phyloP scores from a whole-genome alignment of 495 filamentous ascomycete species.

The Xylaria sp. region DNA sequence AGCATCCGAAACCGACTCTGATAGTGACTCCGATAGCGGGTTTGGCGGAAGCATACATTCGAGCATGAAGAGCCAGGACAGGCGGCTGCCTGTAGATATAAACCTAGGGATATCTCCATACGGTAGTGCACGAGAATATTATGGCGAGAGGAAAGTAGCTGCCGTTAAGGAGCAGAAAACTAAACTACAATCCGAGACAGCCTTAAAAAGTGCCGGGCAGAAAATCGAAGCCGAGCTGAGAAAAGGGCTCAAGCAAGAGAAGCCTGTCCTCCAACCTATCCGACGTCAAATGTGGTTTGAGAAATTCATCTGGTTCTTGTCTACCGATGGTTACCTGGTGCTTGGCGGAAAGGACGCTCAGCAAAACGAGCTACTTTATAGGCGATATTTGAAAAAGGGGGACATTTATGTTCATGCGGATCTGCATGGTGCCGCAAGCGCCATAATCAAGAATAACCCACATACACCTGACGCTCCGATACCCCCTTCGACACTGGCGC shows the following conservation, averaged over 20 bases:
- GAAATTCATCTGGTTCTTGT: slow-evolving; percentile 94
- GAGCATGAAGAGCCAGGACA: slow-evolving; percentile 49
- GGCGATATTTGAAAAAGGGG: slow-evolving; percentile 80
- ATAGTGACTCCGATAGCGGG: slow-evolving; percentile 63
- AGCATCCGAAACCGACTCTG: slow-evolving; percentile 70
- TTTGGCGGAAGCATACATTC: slow-evolving; percentile 50
- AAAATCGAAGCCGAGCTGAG: slow-evolving; percentile 88
- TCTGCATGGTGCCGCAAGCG: slow-evolving; percentile 78
- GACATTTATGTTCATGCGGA: slow-evolving; percentile 94
- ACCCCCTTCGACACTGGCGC: slow-evolving; percentile 86
- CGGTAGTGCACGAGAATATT: slow-evolving; percentile 91
- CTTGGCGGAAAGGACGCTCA: slow-evolving; percentile 85
- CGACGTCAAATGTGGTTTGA: slow-evolving; percentile 92
- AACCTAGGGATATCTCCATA: slow-evolving; percentile 81
- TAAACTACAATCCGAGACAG: slow-evolving; percentile 77
- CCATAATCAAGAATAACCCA: slow-evolving; percentile 85
- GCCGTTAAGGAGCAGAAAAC: slow-evolving; percentile 89
- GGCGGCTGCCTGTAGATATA: slow-evolving; percentile 75
- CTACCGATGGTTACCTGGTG: slow-evolving; percentile 93
- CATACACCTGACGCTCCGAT: slow-evolving; percentile 80
- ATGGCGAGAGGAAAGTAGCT: slow-evolving; percentile 82
- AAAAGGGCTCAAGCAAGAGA: slow-evolving; percentile 89
- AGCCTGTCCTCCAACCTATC: slow-evolving; percentile 82
- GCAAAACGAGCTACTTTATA: slow-evolving; percentile 91
- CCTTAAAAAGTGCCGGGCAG: slow-evolving; percentile 85